Conservation (phyloP, 2,329 filamentous ascomycete species). For the Exophiala sideris region DNA sequence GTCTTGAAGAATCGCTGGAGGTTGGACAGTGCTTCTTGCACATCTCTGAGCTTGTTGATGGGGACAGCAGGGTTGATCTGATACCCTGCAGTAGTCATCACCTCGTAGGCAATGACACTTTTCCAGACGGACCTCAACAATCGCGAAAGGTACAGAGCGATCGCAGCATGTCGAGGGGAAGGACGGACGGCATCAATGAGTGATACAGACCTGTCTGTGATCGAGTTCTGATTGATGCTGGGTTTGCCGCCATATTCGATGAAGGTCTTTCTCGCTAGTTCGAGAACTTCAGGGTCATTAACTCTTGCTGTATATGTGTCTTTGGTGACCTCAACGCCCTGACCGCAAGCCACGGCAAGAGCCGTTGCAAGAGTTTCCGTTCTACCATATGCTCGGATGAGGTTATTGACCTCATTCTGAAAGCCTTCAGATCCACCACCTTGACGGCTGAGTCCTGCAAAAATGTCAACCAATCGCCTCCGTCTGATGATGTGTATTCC, state of each 20-base stretch:
- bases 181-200: slow-evolving; percentile 79
- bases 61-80: slow-evolving; percentile 65
- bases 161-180: slow-evolving; percentile 83
- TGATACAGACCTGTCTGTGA: slow-evolving; percentile 57
- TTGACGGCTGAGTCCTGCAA: slow-evolving; percentile 74
- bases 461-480: slow-evolving; percentile 83
- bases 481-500: slow-evolving; percentile 84
- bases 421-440: slow-evolving; percentile 74
- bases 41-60: slow-evolving; percentile 64
- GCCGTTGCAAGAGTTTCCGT: slow-evolving; percentile 87
- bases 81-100: slow-evolving; percentile 55
- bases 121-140: slow-evolving; percentile 90
- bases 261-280: slow-evolving; percentile 80
- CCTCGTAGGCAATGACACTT: slow-evolving; percentile 64
- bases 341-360: slow-evolving; percentile 89
- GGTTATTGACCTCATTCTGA: slow-evolving; percentile 76
- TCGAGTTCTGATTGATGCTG: slow-evolving; percentile 73
- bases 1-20: slow-evolving; percentile 76
- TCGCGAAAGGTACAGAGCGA: slow-evolving; percentile 81
- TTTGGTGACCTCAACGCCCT: slow-evolving; percentile 74
- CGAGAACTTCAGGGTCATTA: slow-evolving; percentile 79
- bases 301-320: slow-evolving; percentile 68
- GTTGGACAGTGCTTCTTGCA: slow-evolving; percentile 77
- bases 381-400: slow-evolving; percentile 81
- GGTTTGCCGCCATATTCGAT: slow-evolving; percentile 91